Conservation (phyloP, 2,329 filamentous ascomycete species). For the Blastomyces gilchristii region DNA sequence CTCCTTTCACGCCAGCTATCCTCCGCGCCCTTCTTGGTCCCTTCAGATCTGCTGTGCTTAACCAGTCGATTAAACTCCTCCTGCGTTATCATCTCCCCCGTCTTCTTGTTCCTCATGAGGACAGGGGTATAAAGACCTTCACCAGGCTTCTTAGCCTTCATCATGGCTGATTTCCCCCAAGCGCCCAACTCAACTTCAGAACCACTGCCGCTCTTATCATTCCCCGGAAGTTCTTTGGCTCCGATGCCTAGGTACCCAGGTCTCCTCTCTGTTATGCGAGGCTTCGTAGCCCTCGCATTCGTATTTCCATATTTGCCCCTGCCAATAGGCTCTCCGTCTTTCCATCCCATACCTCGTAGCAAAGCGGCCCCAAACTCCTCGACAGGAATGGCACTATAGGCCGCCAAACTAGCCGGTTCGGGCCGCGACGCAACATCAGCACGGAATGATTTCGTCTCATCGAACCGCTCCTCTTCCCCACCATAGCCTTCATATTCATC, state of each 20-base stretch:
- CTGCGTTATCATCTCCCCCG: conserved; percentile 53
- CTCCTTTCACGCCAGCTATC: conserved; percentile 38
- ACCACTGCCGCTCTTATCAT: conserved; percentile 23
- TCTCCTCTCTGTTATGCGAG: conserved; percentile 55
- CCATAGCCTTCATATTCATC: conserved; percentile 27
- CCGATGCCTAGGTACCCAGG: conserved; percentile 80
- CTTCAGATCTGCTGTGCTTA: conserved; percentile 36
- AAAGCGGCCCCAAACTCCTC: conserved; percentile 90
- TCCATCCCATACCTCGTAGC: conserved; percentile 91
- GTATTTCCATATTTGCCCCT: conserved; percentile 41
- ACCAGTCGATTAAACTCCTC: conserved; percentile 47
- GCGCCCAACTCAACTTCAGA: conserved; percentile 62
- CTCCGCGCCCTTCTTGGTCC: conserved; percentile 32
- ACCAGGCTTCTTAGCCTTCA: conserved; percentile 39
- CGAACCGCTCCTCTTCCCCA: conserved; percentile 35
- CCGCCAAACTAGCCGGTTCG: conserved; percentile 64
- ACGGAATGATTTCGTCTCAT: conserved; percentile 51
- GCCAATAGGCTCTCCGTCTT: conserved; percentile 54
- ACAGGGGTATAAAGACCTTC: conserved; percentile 52
- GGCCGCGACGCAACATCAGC: conserved; percentile 63
- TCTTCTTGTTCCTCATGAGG: conserved; percentile 50
- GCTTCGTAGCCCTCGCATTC: conserved; percentile 39
- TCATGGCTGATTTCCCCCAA: conserved; percentile 59
- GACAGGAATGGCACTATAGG: conserved; percentile 81
- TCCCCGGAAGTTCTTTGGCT: conserved; percentile 61